Evolutionary conservation across 441 rosid genomes (phyloP).

Genomic region (Manihot esculenta): DNA sequence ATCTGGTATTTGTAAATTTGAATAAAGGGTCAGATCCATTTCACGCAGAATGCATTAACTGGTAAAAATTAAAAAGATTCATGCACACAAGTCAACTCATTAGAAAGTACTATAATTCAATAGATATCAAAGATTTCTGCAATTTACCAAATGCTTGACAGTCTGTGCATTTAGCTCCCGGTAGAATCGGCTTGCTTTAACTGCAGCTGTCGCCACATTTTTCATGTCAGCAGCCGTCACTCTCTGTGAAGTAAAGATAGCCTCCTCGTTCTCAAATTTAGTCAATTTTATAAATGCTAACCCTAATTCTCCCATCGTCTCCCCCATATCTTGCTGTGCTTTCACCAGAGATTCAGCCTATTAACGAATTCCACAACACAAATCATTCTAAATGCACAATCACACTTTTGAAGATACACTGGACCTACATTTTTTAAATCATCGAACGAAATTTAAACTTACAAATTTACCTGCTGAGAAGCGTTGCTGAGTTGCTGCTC

Average conservation of each 20-base stretch:
- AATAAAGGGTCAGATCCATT: neutral
- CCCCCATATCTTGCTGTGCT: constrained; percentile 94
- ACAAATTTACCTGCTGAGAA: constrained; percentile 67
- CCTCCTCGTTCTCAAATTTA: constrained; percentile 87
- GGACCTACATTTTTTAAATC: neutral
- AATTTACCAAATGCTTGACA: constrained; percentile 84
- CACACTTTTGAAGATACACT: neutral
- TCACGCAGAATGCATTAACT: neutral
- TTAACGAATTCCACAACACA: constrained; percentile 13
- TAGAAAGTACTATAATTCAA: constrained; percentile 1
- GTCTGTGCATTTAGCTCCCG: constrained; percentile 77
- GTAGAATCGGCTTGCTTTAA: constrained; percentile 86
- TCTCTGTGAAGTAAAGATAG: constrained; percentile 60
- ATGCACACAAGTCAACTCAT: neutral
- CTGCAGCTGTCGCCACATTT: constrained; percentile 82
- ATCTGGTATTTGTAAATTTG: no score
- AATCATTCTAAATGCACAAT: constrained; percentile 9
- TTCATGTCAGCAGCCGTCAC: constrained; percentile 78
- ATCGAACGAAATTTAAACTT: neutral
- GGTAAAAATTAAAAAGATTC: neutral
- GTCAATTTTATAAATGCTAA: constrained; percentile 77
- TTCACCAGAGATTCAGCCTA: constrained; percentile 85
- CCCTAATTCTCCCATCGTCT: constrained; percentile 84
- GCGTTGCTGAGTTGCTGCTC: constrained; percentile 80
- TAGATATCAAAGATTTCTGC: constrained; percentile 10